Evolutionary conservation across 225 moss, liverwort and hornwort species (phyloP).

Genomic region (Climacium dendroides): DNA sequence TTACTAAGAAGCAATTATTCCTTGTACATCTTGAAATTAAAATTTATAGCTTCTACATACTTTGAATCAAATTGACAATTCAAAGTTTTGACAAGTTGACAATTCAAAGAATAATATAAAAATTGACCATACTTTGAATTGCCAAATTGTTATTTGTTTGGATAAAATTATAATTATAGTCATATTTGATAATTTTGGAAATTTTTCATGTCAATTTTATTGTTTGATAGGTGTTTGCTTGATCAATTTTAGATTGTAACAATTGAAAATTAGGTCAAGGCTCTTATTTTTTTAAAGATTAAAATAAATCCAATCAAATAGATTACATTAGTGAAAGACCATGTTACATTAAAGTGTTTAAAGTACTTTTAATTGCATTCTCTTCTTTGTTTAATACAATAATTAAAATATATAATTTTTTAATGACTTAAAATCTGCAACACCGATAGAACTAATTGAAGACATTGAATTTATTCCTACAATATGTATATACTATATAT

Average conservation of each 20-base stretch:
- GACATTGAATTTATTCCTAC: neutral
- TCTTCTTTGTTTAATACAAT: too few species aligned
- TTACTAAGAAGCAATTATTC: too few species aligned
- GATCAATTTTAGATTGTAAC: too few species aligned
- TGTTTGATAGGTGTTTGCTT: neutral
- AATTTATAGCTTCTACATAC: neutral
- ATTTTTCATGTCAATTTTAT: accelerated
- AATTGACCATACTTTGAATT: too few species aligned
- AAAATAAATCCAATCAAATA: neutral
- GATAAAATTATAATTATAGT: too few species aligned
- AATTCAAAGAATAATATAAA: too few species aligned
- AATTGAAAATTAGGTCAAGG: accelerated
- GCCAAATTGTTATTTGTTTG: too few species aligned
- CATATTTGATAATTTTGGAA: neutral
- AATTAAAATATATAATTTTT: neutral
- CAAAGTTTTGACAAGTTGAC: too few species aligned
- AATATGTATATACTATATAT: too few species aligned
- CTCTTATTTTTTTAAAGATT: neutral
- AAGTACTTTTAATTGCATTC: too few species aligned
- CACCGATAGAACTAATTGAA: neutral
- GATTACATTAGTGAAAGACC: neutral
- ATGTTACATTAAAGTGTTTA: too few species aligned
- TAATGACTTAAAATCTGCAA: too few species aligned
- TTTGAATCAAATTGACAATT: neutral
- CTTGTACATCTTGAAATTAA: neutral